Conservation (phyloP, 805 yeast species). For the Kluyveromyces dobzhanskii region DNA sequence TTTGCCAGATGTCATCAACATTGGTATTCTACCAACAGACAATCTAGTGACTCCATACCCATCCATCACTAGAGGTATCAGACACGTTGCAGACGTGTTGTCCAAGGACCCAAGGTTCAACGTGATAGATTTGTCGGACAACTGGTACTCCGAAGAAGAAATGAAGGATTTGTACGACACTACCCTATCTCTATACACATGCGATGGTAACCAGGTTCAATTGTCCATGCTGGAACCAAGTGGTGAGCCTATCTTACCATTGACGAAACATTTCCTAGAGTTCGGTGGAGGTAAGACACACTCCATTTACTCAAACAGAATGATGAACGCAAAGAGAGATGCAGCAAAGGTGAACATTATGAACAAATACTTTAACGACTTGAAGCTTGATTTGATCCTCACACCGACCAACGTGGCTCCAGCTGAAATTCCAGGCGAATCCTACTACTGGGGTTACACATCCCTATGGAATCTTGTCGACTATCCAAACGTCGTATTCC, state of each 20-base stretch:
- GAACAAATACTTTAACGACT: constrained; percentile 14
- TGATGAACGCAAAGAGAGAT: constrained; percentile 49
- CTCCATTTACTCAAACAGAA: constrained; percentile 45
- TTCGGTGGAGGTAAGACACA: constrained; percentile 49
- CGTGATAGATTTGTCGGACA: constrained; percentile 35
- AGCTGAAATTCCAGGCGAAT: constrained; percentile 58
- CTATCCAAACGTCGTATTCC: constrained; percentile 57
- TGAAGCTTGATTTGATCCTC: constrained; percentile 48
- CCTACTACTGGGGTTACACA: constrained; percentile 76
- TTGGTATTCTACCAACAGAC: constrained; percentile 58
- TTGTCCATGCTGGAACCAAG: constrained; percentile 42
- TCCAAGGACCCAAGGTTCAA: constrained; percentile 48
- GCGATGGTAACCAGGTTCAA: constrained; percentile 62
- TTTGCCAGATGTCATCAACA: constrained; percentile 38
- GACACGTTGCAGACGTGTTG: constrained; percentile 45
- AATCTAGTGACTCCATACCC: constrained; percentile 61
- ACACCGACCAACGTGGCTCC: constrained; percentile 63
- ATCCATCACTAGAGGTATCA: constrained; percentile 50
- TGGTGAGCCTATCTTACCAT: constrained; percentile 62
- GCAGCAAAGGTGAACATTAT: constrained; percentile 39
- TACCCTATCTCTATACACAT: constrained; percentile 37
- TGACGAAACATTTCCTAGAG: constrained; percentile 54
- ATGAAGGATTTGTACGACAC: constrained; percentile 16
- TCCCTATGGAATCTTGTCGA: constrained; percentile 66
- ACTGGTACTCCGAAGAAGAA: constrained; percentile 18